phyloP scores from a whole-genome alignment of 2,329 filamentous ascomycete genomes.

The Dryadomyces quercus-mongolicae region DNA sequence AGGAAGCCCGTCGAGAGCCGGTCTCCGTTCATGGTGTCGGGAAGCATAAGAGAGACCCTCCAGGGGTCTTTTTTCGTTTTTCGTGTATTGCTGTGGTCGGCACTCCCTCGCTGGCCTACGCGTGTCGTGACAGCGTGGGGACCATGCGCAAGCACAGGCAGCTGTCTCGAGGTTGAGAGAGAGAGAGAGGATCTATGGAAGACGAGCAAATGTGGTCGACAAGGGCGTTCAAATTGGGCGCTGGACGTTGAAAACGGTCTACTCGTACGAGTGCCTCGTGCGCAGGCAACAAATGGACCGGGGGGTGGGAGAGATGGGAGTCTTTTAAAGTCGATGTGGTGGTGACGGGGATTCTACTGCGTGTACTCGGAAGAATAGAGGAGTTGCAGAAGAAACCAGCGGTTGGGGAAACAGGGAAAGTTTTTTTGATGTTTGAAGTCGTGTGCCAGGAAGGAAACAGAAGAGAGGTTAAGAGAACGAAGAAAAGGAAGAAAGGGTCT shows the following conservation, averaged over 20 bases:
- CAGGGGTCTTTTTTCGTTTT: background rate
- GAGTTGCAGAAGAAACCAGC: background rate
- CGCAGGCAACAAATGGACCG: background rate
- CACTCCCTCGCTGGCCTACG: background rate
- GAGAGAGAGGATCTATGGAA: background rate
- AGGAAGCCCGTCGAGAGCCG: conserved; percentile 50
- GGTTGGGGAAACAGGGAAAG: background rate
- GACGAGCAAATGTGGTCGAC: background rate
- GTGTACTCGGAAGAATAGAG: background rate
- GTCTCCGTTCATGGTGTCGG: conserved; percentile 4
- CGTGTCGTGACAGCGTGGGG: background rate
- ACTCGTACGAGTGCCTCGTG: background rate
- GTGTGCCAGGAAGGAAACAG: background rate
- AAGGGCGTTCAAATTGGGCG: background rate
- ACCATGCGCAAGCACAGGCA: background rate
- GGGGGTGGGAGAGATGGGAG: background rate
- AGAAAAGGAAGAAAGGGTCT: background rate
- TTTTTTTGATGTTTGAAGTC: background rate
- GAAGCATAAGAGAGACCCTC: background rate
- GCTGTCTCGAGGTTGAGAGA: background rate
- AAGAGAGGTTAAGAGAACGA: conserved; percentile 1
- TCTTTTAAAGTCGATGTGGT: background rate
- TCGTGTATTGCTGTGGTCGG: background rate
- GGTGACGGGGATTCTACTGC: background rate
- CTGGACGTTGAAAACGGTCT: background rate